Conservation (phyloP, 2,329 filamentous ascomycete species). For the Uncinocarpus reesii region DNA sequence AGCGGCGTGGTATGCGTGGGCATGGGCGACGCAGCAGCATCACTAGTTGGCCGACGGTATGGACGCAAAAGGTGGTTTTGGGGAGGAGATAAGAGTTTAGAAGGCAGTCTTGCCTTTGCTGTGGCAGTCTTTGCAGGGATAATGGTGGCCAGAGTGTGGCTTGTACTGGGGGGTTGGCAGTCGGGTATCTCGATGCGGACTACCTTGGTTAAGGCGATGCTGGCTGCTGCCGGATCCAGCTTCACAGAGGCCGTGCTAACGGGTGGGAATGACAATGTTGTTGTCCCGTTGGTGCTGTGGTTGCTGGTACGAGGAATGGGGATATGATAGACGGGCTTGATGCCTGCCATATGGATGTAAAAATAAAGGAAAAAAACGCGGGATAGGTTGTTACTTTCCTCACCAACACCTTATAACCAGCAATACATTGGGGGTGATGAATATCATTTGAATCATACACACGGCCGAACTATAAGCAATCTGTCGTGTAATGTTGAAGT, state of each 20-base stretch:
- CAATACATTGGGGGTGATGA: too few relatives aligned
- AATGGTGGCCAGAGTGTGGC: constrained; percentile 59
- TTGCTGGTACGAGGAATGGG: constrained; percentile 70
- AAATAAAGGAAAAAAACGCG: too few relatives aligned
- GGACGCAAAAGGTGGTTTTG: constrained; percentile 88
- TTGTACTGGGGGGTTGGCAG: constrained; percentile 63
- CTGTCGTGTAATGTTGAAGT: too few relatives aligned
- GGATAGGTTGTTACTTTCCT: too few relatives aligned
- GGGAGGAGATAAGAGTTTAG: constrained; percentile 91
- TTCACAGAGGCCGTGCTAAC: constrained; percentile 91
- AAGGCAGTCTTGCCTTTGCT: constrained; percentile 74
- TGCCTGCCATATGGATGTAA: too few relatives aligned
- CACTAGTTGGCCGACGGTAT: constrained; percentile 74
- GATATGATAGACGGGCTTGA: too few relatives aligned
- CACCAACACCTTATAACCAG: too few relatives aligned
- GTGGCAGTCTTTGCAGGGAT: constrained; percentile 68
- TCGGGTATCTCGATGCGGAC: constrained; percentile 28
- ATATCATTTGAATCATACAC: too few relatives aligned
- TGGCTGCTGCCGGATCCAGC: constrained; percentile 72
- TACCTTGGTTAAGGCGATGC: constrained; percentile 48
- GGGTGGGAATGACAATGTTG: constrained; percentile 95
- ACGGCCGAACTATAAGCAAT: too few relatives aligned
- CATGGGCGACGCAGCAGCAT: constrained; percentile 87
- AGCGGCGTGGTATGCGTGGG: constrained; percentile 89
- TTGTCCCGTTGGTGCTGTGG: constrained; percentile 90